Conservation (phyloP, 108 stramenopile genomes). For the Cylindrotheca fusiformis region DNA sequence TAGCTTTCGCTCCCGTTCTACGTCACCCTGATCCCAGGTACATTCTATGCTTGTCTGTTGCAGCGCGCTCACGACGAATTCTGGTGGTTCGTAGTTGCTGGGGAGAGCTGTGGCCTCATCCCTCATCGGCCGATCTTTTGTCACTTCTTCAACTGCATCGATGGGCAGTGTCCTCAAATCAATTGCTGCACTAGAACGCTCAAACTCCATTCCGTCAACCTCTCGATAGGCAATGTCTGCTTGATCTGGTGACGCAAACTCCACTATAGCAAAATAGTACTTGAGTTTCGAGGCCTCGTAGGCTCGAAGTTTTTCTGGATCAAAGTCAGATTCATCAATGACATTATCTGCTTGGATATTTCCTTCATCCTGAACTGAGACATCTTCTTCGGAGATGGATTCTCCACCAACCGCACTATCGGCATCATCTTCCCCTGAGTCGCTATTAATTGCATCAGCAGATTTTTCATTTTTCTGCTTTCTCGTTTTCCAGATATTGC, state of each 20-base stretch:
- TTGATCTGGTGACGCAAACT: constrained; percentile 64
- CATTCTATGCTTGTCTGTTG: constrained; percentile 91
- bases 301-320: constrained; percentile 87
- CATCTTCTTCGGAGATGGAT: constrained; percentile 16
- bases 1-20: constrained; percentile 76
- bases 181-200: constrained; percentile 84
- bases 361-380: constrained; percentile 20
- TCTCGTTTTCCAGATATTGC: constrained; percentile 67
- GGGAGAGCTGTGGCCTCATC: constrained; percentile 78
- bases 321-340: constrained; percentile 64
- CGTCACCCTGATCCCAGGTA: constrained; percentile 97
- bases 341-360: constrained; percentile 6
- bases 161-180: constrained; percentile 90
- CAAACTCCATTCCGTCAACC: constrained; percentile 96
- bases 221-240: constrained; percentile 86
- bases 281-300: constrained; percentile 94
- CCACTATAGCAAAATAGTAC: constrained; percentile 95
- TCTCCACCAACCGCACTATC: constrained; percentile 20
- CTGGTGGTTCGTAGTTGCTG: constrained; percentile 87
- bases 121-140: constrained; percentile 59
- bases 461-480: constrained; percentile 1
- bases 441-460: neutral
- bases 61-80: constrained; percentile 83
- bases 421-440: constrained; percentile 10
- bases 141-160: constrained; percentile 53